Evolutionary conservation across 2,329 filamentous ascomycete genomes (phyloP), one percentile per base, ranked within the genome.

Genomic region (Fusarium sp.): DNA sequence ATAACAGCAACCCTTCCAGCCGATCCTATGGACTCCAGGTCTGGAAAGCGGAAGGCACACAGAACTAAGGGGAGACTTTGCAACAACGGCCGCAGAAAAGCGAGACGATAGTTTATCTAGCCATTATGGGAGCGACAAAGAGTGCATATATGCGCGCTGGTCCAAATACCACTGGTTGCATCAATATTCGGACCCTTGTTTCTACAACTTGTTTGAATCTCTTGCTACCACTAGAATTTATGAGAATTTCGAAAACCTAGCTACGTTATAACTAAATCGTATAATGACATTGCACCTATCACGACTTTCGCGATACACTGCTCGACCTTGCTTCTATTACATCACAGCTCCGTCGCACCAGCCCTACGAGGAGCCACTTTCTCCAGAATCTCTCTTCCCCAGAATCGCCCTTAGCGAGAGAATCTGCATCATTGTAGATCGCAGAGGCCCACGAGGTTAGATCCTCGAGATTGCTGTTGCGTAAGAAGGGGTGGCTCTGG

Each of bases 361-460:
- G 56, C 52, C 56, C 48, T 56, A 48, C 23, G 23, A 26, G 20
- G 44, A 50, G 3, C 65, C 47, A 42, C 34, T 12, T 56, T 53
- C 49, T 63, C 59, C 49, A 49, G 40, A 49, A 20, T 61, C n/a
- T 56, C 36, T 23, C 38, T 12, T 49, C 21, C 23, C 23, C 11
- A 42, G 20, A 36, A 36, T 28, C 14, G 15, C 15, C 9, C 34
- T 36, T 26, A n/a, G 38, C 7, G 17, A 32, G 24, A 10, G 34
- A 46, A 12, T 28, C 38, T 21, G 26, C 17, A 28, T 53, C n/a
- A 39, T 23, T n/a, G 23, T 26, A 40, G 20, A 66, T 32, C 49
- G 26, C 5, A 17, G 32, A 39, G 56, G 47, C 48, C 65, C 56
- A 69, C 65, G 56, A 67, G 56, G 44, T 39, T 69, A 49, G 34